Conservation (phyloP, 1,139 yeast species). For the Entelexis paramagnoliae region DNA sequence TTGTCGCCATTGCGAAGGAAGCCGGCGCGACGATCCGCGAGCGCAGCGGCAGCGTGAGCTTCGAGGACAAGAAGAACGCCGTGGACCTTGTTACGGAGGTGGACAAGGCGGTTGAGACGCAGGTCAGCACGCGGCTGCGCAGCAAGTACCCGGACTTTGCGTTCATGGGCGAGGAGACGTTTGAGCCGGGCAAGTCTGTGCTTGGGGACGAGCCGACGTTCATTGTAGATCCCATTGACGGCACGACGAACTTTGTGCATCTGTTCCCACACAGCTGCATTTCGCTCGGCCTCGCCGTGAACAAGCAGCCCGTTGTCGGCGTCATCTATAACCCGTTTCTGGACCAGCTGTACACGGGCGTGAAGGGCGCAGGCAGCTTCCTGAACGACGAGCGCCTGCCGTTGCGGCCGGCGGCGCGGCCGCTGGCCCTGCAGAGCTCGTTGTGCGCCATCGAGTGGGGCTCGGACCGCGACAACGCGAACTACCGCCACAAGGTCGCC, state of each 20-base stretch:
- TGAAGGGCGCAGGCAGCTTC: conserved; percentile 44
- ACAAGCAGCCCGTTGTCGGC: conserved; percentile 45
- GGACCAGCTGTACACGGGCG: conserved; percentile 42
- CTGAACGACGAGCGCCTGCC: conserved; percentile 40
- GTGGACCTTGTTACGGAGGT: conserved; percentile 52
- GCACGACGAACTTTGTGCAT: conserved; percentile 53
- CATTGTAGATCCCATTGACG: conserved; percentile 53
- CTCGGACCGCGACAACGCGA: conserved; percentile 43
- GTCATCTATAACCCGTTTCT: conserved; percentile 50
- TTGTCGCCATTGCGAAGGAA: conserved; percentile 43
- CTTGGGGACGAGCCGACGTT: conserved; percentile 47
- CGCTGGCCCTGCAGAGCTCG: conserved; percentile 40
- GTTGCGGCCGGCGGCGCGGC: conserved; percentile 30
- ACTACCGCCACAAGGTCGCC: conserved; percentile 40
- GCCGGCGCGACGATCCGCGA: conserved; percentile 43
- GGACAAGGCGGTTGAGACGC: conserved; percentile 45
- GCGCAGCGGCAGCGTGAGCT: conserved; percentile 40
- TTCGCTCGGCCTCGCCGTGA: conserved; percentile 46
- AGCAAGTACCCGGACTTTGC: conserved; percentile 39
- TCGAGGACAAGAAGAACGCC: conserved; percentile 45
- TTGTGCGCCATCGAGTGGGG: conserved; percentile 53
- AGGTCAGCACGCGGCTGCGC: conserved; percentile 35
- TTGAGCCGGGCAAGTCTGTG: conserved; percentile 37
- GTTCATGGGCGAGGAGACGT: conserved; percentile 53
- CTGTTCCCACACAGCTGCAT: conserved; percentile 51